These are phyloP conservation scores for Linnemannia hyalina DNA, from an alignment of 192 early-diverging fungal species.

Conservation along the genomic window DNA sequence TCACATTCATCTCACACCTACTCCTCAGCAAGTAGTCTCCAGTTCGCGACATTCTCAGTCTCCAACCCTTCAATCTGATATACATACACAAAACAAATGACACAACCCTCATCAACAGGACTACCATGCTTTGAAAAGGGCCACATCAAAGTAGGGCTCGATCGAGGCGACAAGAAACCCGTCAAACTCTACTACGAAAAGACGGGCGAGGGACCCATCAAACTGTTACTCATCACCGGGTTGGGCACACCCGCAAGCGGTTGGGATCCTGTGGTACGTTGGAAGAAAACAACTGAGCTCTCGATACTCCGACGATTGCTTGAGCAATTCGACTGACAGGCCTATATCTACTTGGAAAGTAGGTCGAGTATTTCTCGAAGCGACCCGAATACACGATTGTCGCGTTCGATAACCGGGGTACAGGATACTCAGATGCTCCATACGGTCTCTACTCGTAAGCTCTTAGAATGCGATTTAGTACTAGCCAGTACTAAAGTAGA, in stretches of 20 bases:
- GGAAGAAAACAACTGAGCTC: too few relatives aligned
- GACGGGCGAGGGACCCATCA: constrained; percentile 73
- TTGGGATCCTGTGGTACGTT: neutral
- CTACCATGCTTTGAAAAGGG: constrained; percentile 32
- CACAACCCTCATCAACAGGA: neutral
- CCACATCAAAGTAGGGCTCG: constrained; percentile 41
- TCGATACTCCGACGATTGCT: neutral
- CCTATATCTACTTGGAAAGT: constrained; percentile 8
- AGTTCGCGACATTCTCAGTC: neutral
- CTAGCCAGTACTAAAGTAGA: neutral
- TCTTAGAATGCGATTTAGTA: neutral
- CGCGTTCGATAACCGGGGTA: constrained; percentile 88
- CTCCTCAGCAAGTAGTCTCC: neutral
- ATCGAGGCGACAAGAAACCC: constrained; percentile 31
- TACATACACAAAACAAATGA: neutral
- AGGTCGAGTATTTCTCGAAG: constrained; percentile 71
- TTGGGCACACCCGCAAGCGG: constrained; percentile 1
- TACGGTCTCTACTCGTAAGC: constrained; percentile 59
- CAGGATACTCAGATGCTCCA: constrained; percentile 70
- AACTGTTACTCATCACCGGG: constrained; percentile 81
- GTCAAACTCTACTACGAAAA: constrained; percentile 80
- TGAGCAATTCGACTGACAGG: neutral
- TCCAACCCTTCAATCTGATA: neutral
- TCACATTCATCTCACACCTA: neutral
- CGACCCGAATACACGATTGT: constrained; percentile 73